Evolutionary conservation across 176 grass and related monocot genomes (phyloP), one percentile per base, ranked within the genome.

Genomic region (Aegilops longissima): DNA sequence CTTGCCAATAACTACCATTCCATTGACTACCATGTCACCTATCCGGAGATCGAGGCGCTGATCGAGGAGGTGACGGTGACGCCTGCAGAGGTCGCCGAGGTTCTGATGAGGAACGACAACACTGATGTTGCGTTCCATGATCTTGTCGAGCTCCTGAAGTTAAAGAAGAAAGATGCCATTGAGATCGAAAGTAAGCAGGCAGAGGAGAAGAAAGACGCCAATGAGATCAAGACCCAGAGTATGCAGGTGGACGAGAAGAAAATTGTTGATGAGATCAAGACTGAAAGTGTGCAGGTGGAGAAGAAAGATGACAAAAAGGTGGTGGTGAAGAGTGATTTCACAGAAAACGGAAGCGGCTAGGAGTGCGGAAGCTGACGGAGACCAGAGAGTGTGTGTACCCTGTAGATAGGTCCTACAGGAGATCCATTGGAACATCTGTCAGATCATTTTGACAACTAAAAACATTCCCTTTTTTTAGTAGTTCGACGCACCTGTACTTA

Each of bases 1-100:
- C 90, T 98, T 73, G 88, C 83, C 65, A 85, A 82, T 42, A 98
- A 98, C 80, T 98, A 98, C 83, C 89, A 95, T 5, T 21, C 10
- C 44, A 70, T 98, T 16, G 66, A 83, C n/a, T 83, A 90, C 12
- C 91, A 98, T 77, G 71, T 7, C 36, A 84, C 73, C 8, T 91
- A 84, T 20, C 25, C 84, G n/a, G 93, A 90, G 80, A 95, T 87
- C 0, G 93, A 93, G 17, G 81, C 38, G 17, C 64, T 92, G 73
- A 73, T 98, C 8, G 25, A 40, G 80, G 59, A 81, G 12, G 81
- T 93, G n/a, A 82, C 44, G 49, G 88, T 93, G 40, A 90, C 95
- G 11, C 95, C 95, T 2, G 95, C 95, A 11, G 91, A 95, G 54
- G 89, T 98, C 3, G 88, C 93, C 0, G 95, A 98, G 68, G 73